Base-by-base conservation (phyloP, 108 stramenopile genomes). In the Cyclotella atomus region DNA sequence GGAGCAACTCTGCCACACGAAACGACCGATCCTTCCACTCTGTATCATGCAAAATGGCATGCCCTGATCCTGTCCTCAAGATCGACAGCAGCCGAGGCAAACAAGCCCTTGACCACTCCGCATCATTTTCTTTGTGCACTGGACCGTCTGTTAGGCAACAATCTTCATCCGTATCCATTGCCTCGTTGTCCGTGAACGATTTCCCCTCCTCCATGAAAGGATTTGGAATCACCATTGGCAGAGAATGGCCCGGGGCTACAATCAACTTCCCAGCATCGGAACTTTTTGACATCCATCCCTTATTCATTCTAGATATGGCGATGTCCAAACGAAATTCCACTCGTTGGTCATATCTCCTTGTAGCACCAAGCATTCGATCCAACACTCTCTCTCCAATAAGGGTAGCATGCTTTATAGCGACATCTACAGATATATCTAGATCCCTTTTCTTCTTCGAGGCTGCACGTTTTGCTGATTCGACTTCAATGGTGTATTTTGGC, bases 41-140 rank as follows among this genome's bases (percentile, higher is more conserved):
- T 27, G 77, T 53, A 69, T 95, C 94, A 68, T 89, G 87, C 52
- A 88, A 77, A 25, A 95, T 53, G 12, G 86, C 91, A 71, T 95
- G 87, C 8, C 93, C 93, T 27, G 81, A 67, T 3, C 94, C 91
- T 21, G 82, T 81, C 19, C 81, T 64, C 56, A 95, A 62, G 46
- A 95, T 79, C 21, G 80, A 73, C 55, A 87, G 41, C 14, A 95
- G 56, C 25, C 90, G 81, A 33, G 90, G 89, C 12, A 83, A 60
- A 54, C 91, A 95, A 6, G 46, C 56, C 14, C 79, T 54, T 5
- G 44, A 73, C 93, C 93, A 94, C 21, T 73, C 70, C 24, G 74
- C 41, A 70, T 82, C 32, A 78, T 88, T 27, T 78, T 70, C 34
- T 65, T 64, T 30, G 59, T 46, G n/a, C 59, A 59, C 29, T 73